Evolutionary conservation across 2,329 filamentous ascomycete genomes (phyloP), one percentile per base, ranked within the genome.

Genomic region (Apiospora kogelbergensis): DNA sequence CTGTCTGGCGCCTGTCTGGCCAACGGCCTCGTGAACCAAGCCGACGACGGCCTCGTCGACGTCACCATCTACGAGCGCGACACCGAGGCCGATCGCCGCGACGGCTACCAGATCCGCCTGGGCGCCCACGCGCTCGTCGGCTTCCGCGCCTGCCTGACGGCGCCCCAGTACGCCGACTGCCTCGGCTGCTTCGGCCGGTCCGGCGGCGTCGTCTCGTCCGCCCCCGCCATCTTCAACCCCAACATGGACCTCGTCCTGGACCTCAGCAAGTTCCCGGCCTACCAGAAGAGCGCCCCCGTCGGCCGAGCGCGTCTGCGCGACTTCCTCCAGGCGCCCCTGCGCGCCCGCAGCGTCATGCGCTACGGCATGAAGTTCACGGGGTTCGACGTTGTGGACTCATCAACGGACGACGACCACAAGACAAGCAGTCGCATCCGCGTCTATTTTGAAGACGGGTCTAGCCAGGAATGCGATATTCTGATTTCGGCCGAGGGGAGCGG

Each of bases 41-140:
- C 68, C 5, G 72, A 71, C 13, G 44, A 72, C 24, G 46, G 48
- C 6, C 48, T 20, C 26, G 57, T 74, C 44, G 33, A 70, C 15
- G 65, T 71, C 24, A 48, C 37, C 20, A 67, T 74, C 24, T 74
- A 71, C 69, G 73, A 74, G 40, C 71, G 70, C 63, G 63, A 66
- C 20, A 24, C n/a, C 7, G 44, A 40, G 13, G 48, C 68, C 42
- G n/a, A 48, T 9, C 64, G 69, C 13, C 67, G 68, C 20, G 67
- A 69, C 24, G 73, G 72, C 2, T 75, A 74, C 67, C 71, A 74
- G 30, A 75, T 74, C 40, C 72, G 71, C 15, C 70, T 75, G 4
- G 72, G 72, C 15, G 68, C 68, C 17, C 41, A 65, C 11, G 71
- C 72, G 0, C 68, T 74, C n/a, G 33, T 45, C 9, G 74, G 72